A percentile compares a stretch with the other conserved stretches of the same genome.
phyloP scores from a whole-genome alignment of 352 stramenopile species.

The Globisporangium perplexum region DNA sequence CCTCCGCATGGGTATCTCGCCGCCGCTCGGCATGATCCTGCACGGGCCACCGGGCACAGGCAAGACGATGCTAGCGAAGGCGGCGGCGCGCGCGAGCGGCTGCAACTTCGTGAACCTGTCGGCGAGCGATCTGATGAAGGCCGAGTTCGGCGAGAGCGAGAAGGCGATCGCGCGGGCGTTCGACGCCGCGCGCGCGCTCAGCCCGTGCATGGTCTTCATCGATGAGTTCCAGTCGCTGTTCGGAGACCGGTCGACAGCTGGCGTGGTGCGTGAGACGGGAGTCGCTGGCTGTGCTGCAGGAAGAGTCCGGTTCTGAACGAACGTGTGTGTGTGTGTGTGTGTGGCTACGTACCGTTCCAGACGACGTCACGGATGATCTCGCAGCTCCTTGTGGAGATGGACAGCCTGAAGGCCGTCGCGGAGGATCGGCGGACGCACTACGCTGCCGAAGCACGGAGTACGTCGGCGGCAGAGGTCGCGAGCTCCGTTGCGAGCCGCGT shows the following conservation, averaged over 20 bases:
- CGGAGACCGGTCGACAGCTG: conserved; percentile 64
- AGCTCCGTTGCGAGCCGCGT: conserved; percentile 34
- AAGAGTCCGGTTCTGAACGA: no score
- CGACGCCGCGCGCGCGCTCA: conserved; percentile 59
- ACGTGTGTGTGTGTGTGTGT: no score
- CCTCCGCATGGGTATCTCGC: conserved; percentile 71
- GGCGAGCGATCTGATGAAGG: conserved; percentile 75
- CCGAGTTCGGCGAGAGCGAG: conserved; percentile 81
- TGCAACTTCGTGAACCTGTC: conserved; percentile 82
- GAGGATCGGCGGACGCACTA: conserved; percentile 20
- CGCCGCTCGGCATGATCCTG: conserved; percentile 69
- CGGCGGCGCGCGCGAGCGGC: conserved; percentile 61
- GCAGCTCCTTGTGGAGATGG: conserved; percentile 78
- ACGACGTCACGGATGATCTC: conserved; percentile 84
- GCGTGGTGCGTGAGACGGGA: conserved; percentile 28
- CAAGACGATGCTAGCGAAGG: conserved; percentile 87
- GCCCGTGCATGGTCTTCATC: conserved; percentile 85
- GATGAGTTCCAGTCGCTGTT: conserved; percentile 88
- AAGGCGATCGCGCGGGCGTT: conserved; percentile 73
- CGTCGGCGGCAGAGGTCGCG: neutral
- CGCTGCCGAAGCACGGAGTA: neutral
- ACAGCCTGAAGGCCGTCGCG: conserved; percentile 51
- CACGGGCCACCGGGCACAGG: conserved; percentile 77
- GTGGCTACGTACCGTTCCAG: no score
- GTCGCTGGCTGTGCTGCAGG: neutral